Conservation (phyloP, 1,284 basidiomycete species). For the Melampsora americana region DNA sequence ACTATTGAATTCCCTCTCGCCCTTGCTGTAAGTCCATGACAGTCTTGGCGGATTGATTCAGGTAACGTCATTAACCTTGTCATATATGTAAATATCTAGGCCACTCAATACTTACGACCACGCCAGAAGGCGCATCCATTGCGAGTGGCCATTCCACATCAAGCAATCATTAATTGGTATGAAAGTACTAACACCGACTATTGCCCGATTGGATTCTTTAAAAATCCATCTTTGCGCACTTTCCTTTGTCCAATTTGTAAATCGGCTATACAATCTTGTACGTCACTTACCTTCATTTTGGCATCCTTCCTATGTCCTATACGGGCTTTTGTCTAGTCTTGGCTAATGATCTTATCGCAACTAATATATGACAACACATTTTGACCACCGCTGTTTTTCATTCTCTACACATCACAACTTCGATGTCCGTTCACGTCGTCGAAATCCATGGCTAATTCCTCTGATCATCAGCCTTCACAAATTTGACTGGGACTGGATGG, state of each 20-base stretch:
- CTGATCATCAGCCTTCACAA: neutral
- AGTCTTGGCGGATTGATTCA: neutral
- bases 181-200: constrained; percentile 2
- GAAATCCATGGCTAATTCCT: neutral
- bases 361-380: too few species aligned
- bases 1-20: constrained; percentile 1
- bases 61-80: neutral
- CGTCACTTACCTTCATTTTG: neutral
- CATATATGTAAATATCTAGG: neutral
- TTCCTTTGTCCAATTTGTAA: neutral
- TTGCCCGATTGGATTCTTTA: neutral
- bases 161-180: neutral
- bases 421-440: neutral
- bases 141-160: neutral
- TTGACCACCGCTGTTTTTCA: too few species aligned
- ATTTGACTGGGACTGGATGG: neutral
- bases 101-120: neutral
- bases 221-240: neutral
- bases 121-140: neutral
- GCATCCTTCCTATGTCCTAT: too few species aligned
- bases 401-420: too few species aligned
- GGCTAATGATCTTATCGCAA: too few species aligned
- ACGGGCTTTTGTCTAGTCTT: too few species aligned
- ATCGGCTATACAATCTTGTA: neutral
- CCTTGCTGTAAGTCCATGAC: neutral